Conservation (phyloP, 2,329 filamentous ascomycete genomes). For the Stemphylium beticola region DNA sequence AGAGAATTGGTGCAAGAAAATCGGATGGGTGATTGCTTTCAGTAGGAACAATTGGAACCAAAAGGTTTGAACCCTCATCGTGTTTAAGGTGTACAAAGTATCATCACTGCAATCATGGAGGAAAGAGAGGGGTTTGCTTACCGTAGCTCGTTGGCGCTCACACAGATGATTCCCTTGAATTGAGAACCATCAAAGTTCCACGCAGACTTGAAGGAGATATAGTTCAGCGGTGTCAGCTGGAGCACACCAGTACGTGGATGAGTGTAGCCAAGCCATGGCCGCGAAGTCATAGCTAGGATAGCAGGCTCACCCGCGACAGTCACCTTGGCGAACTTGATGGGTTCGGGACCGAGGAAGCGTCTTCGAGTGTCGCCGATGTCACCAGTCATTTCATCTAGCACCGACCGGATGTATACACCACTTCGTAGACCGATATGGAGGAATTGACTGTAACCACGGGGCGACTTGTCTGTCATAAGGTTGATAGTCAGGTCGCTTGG, state of each 20-base stretch:
- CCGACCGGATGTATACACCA: constrained; percentile 92
- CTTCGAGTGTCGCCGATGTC: constrained; percentile 94
- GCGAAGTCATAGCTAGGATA: constrained; percentile 86
- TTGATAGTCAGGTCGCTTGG: constrained; percentile 91
- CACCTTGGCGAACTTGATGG: constrained; percentile 90
- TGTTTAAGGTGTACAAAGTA: constrained; percentile 55
- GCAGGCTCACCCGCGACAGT: constrained; percentile 83
- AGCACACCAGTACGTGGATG: constrained; percentile 87
- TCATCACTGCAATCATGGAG: constrained; percentile 64
- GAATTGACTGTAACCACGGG: constrained; percentile 86
- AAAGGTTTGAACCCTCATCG: constrained; percentile 58
- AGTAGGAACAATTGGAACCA: constrained; percentile 96
- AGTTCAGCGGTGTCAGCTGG: constrained; percentile 89
- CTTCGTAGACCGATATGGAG: constrained; percentile 96
- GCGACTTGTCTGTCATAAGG: constrained; percentile 92
- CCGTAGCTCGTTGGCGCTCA: constrained; percentile 87
- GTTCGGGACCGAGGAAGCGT: constrained; percentile 89
- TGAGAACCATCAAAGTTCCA: constrained; percentile 98
- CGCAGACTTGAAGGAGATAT: constrained; percentile 86
- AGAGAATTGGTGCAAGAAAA: not conserved
- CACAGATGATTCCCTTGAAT: constrained; percentile 92
- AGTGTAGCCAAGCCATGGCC: constrained; percentile 95
- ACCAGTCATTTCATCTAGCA: constrained; percentile 92
- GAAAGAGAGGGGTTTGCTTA: constrained; percentile 57
- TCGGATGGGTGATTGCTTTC: constrained; percentile 55